Conservation (phyloP, 139 green algal genomes). For the Tetradesmus lagerheimii region DNA sequence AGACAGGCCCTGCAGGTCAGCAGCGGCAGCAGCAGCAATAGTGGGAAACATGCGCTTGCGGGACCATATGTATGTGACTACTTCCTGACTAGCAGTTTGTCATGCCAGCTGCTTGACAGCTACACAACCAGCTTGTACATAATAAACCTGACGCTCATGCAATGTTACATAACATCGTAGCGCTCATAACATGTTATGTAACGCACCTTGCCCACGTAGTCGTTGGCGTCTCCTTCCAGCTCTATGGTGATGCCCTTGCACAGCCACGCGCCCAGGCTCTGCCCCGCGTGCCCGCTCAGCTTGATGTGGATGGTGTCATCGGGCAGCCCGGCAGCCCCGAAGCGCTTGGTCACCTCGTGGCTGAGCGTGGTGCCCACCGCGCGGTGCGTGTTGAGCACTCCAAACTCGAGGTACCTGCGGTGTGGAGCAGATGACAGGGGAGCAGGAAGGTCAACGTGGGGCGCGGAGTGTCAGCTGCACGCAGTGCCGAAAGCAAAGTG, state of each 20-base stretch:
- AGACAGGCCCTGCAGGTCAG: background rate
- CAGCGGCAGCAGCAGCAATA: background rate
- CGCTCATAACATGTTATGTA: too few species aligned
- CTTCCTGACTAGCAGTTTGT: too few species aligned
- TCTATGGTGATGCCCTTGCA: conserved; percentile 87
- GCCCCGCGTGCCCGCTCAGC: conserved; percentile 90
- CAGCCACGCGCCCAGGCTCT: conserved; percentile 89
- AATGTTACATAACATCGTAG: background rate
- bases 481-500: too few species aligned
- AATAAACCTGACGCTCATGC: background rate
- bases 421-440: background rate
- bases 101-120: too few species aligned
- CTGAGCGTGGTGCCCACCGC: conserved; percentile 92
- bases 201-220: conserved; percentile 94
- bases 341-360: conserved; percentile 92
- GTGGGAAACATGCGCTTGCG: background rate
- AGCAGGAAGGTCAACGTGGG: background rate
- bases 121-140: background rate
- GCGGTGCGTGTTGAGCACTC: conserved; percentile 88
- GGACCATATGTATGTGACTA: too few species aligned
- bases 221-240: conserved; percentile 95
- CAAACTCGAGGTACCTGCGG: conserved; percentile 81
- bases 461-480: conserved; percentile 65
- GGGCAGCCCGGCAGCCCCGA: conserved; percentile 83
- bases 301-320: conserved; percentile 91